These are phyloP conservation scores for Amaranthus hypochondriacus DNA, from an alignment of 148 eudicot genomes.

Conservation along the genomic window DNA sequence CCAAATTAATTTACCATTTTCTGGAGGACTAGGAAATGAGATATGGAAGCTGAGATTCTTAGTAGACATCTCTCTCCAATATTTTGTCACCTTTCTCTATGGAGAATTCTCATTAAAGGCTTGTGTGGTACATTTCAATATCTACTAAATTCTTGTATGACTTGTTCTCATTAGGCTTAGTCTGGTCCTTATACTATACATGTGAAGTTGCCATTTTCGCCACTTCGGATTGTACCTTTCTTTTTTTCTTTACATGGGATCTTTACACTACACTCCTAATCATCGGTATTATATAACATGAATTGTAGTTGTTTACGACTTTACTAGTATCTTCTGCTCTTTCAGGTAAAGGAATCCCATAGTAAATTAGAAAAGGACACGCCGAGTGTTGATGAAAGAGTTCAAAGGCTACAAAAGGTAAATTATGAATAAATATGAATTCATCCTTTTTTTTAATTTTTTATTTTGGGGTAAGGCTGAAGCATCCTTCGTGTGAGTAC, in stretches of 20 bases:
- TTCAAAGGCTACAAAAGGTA: slow-evolving; percentile 66
- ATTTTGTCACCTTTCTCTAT: not conserved
- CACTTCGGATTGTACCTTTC: not conserved
- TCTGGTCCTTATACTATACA: not conserved
- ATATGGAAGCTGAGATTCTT: no score
- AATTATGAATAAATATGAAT: not conserved
- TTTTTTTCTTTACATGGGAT: no score
- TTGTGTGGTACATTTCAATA: not conserved
- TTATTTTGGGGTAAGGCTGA: no score
- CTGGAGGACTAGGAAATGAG: no score
- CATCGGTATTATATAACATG: not conserved
- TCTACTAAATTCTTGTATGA: not conserved
- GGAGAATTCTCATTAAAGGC: not conserved
- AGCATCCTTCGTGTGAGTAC: no score
- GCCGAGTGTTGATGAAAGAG: slow-evolving; percentile 30
- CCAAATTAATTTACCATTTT: not conserved
- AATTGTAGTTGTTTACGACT: not conserved
- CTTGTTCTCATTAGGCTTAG: no score
- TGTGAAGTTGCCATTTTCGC: not conserved
- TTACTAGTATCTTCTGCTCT: not conserved
- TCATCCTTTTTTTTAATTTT: not conserved
- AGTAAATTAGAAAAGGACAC: slow-evolving; percentile 27
- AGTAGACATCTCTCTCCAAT: no score
- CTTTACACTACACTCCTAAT: not conserved
- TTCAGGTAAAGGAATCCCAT: slow-evolving; percentile 42